Evolutionary conservation across 805 yeast genomes (phyloP).

Genomic region (Teunomyces tritomae): DNA sequence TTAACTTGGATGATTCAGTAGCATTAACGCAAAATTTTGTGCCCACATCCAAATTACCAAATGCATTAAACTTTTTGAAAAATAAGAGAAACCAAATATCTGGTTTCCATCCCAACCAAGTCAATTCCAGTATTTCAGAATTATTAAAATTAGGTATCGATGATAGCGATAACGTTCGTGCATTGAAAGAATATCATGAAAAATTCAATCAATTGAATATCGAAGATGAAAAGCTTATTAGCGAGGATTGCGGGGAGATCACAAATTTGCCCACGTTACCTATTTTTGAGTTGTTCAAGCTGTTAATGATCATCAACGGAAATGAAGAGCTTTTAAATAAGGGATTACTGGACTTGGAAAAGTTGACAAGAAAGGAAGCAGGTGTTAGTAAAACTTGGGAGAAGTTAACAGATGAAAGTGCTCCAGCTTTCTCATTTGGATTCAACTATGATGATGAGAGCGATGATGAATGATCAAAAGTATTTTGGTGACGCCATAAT

Average conservation of each 20-base stretch:
- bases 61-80: constrained; percentile 65
- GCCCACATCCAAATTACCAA: constrained; percentile 58
- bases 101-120: constrained; percentile 67
- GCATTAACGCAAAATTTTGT: constrained; percentile 91
- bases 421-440: constrained; percentile 26
- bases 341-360: constrained; percentile 31
- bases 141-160: constrained; percentile 6
- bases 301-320: constrained; percentile 43
- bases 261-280: constrained; percentile 47
- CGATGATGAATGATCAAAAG: constrained; percentile 16
- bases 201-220: constrained; percentile 22
- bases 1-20: constrained; percentile 77
- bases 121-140: constrained; percentile 26
- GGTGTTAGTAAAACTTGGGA: constrained; percentile 57
- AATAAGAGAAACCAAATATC: constrained; percentile 69
- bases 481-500: constrained; percentile 2
- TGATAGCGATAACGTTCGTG: constrained; percentile 11
- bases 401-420: constrained; percentile 25
- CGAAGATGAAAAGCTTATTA: constrained; percentile 21
- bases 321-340: constrained; percentile 29
- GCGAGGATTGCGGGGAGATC: constrained; percentile 68
- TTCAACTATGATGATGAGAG: constrained; percentile 26
- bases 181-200: constrained; percentile 26
- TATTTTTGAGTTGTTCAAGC: constrained; percentile 58
- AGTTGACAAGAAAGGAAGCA: constrained; percentile 31